phyloP scores from a whole-genome alignment of 148 eudicot species.

The Fagopyrum esculentum region DNA sequence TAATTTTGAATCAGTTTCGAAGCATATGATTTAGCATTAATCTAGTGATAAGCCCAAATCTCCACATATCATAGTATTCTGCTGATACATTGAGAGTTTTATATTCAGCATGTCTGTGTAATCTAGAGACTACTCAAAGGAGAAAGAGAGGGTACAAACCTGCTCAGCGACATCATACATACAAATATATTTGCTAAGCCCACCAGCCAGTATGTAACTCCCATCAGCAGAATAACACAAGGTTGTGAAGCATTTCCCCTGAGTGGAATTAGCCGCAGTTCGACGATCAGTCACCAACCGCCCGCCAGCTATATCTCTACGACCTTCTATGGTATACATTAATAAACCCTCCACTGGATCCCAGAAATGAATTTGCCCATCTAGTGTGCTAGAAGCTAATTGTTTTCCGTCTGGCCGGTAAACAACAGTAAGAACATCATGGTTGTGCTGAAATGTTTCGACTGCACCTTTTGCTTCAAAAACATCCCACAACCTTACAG shows the following conservation, averaged over 20 bases:
- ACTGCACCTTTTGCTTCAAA: conserved; percentile 92
- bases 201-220: conserved; percentile 92
- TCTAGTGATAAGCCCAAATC: neutral
- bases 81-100: neutral
- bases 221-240: conserved; percentile 97
- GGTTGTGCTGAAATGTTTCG: conserved; percentile 85
- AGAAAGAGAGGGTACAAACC: conserved; percentile 34
- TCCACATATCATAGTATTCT: neutral
- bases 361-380: conserved; percentile 93
- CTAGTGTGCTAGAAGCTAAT: conserved; percentile 87
- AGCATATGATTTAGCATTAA: too few relatives aligned
- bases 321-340: conserved; percentile 90
- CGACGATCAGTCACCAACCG: conserved; percentile 92
- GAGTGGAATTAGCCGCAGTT: conserved; percentile 80
- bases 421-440: conserved; percentile 93
- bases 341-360: conserved; percentile 76
- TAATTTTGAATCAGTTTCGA: too few relatives aligned
- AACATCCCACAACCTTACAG: conserved; percentile 92
- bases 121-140: neutral
- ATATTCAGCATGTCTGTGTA: too few relatives aligned
- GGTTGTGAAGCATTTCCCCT: conserved; percentile 90
- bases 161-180: conserved; percentile 98
- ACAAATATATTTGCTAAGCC: conserved; percentile 89
- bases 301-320: conserved; percentile 95
- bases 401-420: conserved; percentile 99